A percentile compares a stretch with the other conserved stretches of the same genome.
Evolutionary conservation across 2,329 filamentous ascomycete genomes (phyloP).

Genomic region (Colletotrichum lindemuthianum): DNA sequence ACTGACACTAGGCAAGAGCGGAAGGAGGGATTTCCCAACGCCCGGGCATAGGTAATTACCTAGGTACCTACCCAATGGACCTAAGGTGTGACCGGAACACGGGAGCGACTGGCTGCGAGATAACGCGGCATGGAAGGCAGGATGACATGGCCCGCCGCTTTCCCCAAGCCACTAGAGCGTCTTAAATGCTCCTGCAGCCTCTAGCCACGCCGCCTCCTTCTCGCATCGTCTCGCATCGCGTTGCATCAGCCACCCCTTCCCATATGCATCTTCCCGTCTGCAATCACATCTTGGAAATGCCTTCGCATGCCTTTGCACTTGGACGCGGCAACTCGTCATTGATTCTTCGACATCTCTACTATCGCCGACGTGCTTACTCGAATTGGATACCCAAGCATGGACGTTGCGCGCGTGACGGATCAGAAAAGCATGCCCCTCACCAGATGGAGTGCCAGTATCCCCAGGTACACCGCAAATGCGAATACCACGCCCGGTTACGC

Average conservation of each 20-base stretch:
- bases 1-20: not conserved
- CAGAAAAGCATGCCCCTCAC: not conserved
- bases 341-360: no score
- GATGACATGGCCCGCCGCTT: conserved; percentile 21
- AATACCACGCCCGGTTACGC: not conserved
- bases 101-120: conserved; percentile 2
- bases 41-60: no score
- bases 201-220: conserved; percentile 5
- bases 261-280: conserved; percentile 26
- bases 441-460: not conserved
- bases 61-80: no score
- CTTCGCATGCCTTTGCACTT: not conserved
- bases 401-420: conserved; percentile 13
- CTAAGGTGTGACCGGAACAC: no score
- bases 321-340: conserved; percentile 15
- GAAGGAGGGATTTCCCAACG: not conserved
- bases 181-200: not conserved
- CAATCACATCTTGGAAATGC: conserved; percentile 11
- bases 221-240: conserved; percentile 6
- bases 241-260: conserved; percentile 13
- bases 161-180: conserved; percentile 1
- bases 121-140: conserved; percentile 6
- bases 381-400: conserved; percentile 9
- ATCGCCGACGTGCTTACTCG: conserved; percentile 21
- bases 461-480: not conserved